Percentiles rank a stretch among this genome's conserved stretches.
These are phyloP conservation scores for Clonostachys rhizophaga DNA, from an alignment of 2,329 filamentous ascomycete genomes.

Conservation along the genomic window DNA sequence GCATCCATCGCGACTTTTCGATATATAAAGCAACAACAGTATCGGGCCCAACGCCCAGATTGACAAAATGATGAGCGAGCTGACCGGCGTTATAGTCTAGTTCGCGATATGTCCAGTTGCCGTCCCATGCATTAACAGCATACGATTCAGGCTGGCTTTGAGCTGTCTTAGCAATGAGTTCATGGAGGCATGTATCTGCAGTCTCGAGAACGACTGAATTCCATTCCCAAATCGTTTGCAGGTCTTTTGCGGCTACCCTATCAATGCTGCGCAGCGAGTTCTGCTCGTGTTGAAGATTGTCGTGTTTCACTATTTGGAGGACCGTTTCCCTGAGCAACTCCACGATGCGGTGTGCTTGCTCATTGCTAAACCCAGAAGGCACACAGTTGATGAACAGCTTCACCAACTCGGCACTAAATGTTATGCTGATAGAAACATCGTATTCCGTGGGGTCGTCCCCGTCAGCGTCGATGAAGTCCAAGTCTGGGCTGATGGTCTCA, in stretches of 20 bases:
- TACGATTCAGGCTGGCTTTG: slow-evolving; percentile 14
- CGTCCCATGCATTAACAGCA: slow-evolving; percentile 38
- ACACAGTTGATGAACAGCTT: no score
- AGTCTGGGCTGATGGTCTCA: not conserved
- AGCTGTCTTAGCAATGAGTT: not conserved
- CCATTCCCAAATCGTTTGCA: not conserved
- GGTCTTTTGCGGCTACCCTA: not conserved
- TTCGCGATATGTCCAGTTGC: slow-evolving; percentile 32
- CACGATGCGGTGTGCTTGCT: no score
- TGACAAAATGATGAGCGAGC: slow-evolving; percentile 26
- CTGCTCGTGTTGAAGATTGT: no score
- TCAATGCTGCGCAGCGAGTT: not conserved
- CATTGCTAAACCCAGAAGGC: no score
- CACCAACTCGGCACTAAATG: no score
- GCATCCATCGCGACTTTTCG: slow-evolving; percentile 13
- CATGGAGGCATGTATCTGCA: not conserved
- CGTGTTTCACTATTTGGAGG: no score
- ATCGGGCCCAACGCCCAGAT: slow-evolving; percentile 16
- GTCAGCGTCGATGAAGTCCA: not conserved
- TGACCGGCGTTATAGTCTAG: slow-evolving; percentile 28
- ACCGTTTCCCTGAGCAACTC: no score
- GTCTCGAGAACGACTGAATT: not conserved
- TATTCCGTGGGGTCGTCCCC: not conserved
- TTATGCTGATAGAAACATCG: not conserved
- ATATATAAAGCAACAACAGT: slow-evolving; percentile 6